Evolutionary conservation across 2,329 filamentous ascomycete species (phyloP).

Genomic region (Alternaria postmessia): DNA sequence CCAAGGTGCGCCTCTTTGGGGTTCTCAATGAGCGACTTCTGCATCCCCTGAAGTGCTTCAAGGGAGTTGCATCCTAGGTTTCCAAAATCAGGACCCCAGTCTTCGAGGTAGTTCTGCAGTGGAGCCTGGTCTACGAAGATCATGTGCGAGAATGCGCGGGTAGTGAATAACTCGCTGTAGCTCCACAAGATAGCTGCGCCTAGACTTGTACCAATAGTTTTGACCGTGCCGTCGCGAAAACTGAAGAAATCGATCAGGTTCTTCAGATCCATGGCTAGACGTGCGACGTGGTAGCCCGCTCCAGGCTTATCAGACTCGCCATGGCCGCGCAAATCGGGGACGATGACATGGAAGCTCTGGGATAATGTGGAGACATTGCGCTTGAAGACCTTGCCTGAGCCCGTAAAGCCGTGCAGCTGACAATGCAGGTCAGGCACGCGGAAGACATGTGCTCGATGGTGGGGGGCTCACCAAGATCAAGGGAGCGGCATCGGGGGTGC

Average conservation of each 20-base stretch:
- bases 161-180: slow-evolving; percentile 39
- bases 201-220: slow-evolving; percentile 30
- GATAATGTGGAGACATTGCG: slow-evolving; percentile 26
- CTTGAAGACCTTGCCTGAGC: slow-evolving; percentile 30
- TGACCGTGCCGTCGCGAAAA: slow-evolving; percentile 15
- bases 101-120: slow-evolving; percentile 34
- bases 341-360: slow-evolving; percentile 18
- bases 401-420: slow-evolving; percentile 40
- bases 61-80: slow-evolving; percentile 34
- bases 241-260: slow-evolving; percentile 33
- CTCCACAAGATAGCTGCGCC: slow-evolving; percentile 37
- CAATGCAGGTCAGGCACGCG: not conserved
- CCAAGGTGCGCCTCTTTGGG: slow-evolving; percentile 28
- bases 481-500: slow-evolving; percentile 9
- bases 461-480: slow-evolving; percentile 24
- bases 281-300: slow-evolving; percentile 38
- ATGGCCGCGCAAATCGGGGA: slow-evolving; percentile 38
- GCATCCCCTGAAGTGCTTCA: slow-evolving; percentile 23
- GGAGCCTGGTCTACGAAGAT: slow-evolving; percentile 42
- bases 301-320: slow-evolving; percentile 34
- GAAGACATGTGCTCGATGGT: not conserved
- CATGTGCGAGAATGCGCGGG: slow-evolving; percentile 28
- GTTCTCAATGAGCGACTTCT: slow-evolving; percentile 20
- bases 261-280: slow-evolving; percentile 36
- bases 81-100: slow-evolving; percentile 34